These are phyloP conservation scores for Penicillium hordei DNA, from an alignment of 2,329 filamentous ascomycete species.

Conservation along the genomic window DNA sequence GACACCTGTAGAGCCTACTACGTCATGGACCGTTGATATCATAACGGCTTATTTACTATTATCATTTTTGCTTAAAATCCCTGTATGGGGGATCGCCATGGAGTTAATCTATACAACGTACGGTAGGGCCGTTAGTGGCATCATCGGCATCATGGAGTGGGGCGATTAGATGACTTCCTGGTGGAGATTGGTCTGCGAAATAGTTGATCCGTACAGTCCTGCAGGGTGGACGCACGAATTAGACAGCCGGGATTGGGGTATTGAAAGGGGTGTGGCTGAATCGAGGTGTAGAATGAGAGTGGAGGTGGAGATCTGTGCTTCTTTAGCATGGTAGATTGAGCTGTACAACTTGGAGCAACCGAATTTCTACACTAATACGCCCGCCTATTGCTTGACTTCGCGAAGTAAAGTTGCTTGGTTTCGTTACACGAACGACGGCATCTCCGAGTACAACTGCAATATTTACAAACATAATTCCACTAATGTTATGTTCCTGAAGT, in stretches of 20 bases:
- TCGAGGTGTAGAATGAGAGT: constrained; percentile 6
- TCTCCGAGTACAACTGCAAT: not conserved
- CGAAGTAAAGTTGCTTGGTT: not conserved
- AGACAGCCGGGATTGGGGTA: not conserved
- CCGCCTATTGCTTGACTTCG: too few species aligned
- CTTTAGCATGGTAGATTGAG: constrained; percentile 3
- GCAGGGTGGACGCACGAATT: constrained; percentile 10
- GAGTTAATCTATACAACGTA: constrained; percentile 10
- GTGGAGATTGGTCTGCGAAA: constrained; percentile 8
- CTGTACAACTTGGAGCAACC: not conserved
- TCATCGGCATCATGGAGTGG: constrained; percentile 23
- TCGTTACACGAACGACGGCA: not conserved
- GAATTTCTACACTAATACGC: not conserved
- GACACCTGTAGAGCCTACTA: constrained; percentile 13
- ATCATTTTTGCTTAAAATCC: constrained; percentile 8
- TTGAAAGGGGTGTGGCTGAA: constrained; percentile 8
- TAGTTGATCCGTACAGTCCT: constrained; percentile 10
- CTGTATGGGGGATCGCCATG: constrained; percentile 13
- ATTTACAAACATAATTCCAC: too few species aligned
- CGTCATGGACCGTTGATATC: constrained; percentile 27
- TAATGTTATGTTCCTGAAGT: not conserved
- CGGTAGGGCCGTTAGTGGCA: constrained; percentile 10
- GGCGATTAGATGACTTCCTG: constrained; percentile 8
- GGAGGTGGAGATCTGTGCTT: constrained; percentile 15
- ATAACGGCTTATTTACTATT: constrained; percentile 2